Conservation (phyloP, 192 early-diverging fungal species). For the Coemansia sp. region DNA sequence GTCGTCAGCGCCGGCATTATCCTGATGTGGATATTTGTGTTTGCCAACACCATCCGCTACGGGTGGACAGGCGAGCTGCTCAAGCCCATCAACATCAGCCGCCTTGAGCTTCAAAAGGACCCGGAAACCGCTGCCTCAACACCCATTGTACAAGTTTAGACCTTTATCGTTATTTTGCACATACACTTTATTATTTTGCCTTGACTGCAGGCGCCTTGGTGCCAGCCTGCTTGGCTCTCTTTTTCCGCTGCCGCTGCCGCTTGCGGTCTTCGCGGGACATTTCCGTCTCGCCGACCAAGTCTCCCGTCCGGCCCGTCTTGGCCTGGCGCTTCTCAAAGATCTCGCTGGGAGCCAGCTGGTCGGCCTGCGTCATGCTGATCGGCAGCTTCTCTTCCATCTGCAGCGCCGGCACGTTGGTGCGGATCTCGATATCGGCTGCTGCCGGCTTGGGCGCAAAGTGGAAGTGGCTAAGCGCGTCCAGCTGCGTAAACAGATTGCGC, state of each 20-base stretch:
- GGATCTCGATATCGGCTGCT: conserved; percentile 74
- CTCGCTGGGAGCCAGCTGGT: conserved; percentile 85
- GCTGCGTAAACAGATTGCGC: conserved; percentile 72
- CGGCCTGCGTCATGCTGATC: conserved; percentile 74
- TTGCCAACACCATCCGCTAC: conserved; percentile 27
- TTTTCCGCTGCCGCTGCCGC: conserved; percentile 62
- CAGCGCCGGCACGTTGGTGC: conserved; percentile 77
- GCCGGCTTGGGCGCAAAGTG: conserved; percentile 84
- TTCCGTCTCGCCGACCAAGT: conserved; percentile 75
- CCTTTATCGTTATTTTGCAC: not conserved
- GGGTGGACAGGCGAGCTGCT: conserved; percentile 50
- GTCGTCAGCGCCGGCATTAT: conserved; percentile 33
- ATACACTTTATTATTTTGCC: conserved; percentile 4
- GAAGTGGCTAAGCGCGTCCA: conserved; percentile 93
- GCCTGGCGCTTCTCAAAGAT: conserved; percentile 75
- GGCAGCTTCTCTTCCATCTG: conserved; percentile 96
- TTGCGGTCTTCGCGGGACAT: conserved; percentile 75
- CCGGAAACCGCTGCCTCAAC: not conserved
- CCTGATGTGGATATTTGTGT: conserved; percentile 33
- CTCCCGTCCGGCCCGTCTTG: conserved; percentile 46
- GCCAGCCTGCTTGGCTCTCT: conserved; percentile 59
- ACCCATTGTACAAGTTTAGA: conserved; percentile 3
- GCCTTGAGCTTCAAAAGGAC: conserved; percentile 16
- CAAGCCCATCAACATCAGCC: conserved; percentile 25
- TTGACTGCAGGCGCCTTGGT: conserved; percentile 4